Evolutionary conservation across 2,329 filamentous ascomycete species (phyloP).

Genomic region (Nectriaceae sp.): DNA sequence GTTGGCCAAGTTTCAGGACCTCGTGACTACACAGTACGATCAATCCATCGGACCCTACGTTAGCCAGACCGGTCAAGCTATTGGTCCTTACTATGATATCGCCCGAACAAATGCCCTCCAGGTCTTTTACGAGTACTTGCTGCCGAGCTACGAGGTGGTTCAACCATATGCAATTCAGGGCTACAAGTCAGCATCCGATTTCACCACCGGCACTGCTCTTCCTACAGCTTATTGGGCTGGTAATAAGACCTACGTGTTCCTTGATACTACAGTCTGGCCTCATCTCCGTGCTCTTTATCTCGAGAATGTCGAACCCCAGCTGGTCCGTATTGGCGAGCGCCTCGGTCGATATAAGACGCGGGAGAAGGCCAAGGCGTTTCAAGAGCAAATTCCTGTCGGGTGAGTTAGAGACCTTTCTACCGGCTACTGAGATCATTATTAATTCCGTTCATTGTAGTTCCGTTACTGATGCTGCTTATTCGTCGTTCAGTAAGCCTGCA

Average conservation of each 20-base stretch:
- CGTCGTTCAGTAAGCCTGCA: slow-evolving; percentile 38
- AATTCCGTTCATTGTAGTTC: slow-evolving; percentile 8
- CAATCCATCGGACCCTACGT: slow-evolving; percentile 74
- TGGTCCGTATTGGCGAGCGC: slow-evolving; percentile 87
- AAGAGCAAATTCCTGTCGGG: slow-evolving; percentile 18
- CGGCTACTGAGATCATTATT: no score
- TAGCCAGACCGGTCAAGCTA: slow-evolving; percentile 54
- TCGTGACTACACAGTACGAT: slow-evolving; percentile 68
- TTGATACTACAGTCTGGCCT: slow-evolving; percentile 79
- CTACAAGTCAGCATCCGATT: slow-evolving; percentile 66
- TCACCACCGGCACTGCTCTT: slow-evolving; percentile 69
- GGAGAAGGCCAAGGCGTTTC: slow-evolving; percentile 37
- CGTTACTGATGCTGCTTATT: slow-evolving; percentile 28
- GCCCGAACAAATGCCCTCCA: slow-evolving; percentile 64
- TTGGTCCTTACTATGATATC: slow-evolving; percentile 73
- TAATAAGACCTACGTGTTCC: slow-evolving; percentile 68
- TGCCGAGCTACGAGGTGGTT: slow-evolving; percentile 75
- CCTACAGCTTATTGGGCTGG: slow-evolving; percentile 73
- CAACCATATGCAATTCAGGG: slow-evolving; percentile 72
- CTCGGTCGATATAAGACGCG: slow-evolving; percentile 70
- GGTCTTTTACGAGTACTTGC: slow-evolving; percentile 70
- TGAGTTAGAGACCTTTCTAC: slow-evolving; percentile 1
- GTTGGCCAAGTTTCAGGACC: slow-evolving; percentile 63
- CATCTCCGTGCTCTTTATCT: slow-evolving; percentile 78
- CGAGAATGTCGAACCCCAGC: slow-evolving; percentile 92